Conservation (phyloP, 306 rosid genomes). For the Dryas alaskensis region DNA sequence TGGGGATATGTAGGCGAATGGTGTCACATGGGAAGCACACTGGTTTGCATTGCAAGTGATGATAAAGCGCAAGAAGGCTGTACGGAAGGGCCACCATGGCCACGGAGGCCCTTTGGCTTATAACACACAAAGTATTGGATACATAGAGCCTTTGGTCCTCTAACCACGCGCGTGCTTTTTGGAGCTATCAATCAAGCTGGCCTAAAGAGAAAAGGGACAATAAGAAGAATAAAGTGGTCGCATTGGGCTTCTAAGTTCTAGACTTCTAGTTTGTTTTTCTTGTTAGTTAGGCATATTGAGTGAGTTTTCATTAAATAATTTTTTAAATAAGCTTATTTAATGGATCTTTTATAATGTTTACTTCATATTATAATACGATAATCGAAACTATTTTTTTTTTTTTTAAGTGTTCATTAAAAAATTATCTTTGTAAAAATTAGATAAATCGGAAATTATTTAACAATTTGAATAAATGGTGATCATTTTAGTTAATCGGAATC, state of each 20-base stretch:
- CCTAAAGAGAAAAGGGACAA: neutral
- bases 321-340: too few species aligned
- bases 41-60: neutral
- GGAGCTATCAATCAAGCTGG: neutral
- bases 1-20: neutral
- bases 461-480: too few species aligned
- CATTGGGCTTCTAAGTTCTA: neutral
- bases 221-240: neutral
- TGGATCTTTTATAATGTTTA: too few species aligned
- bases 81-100: constrained; percentile 19
- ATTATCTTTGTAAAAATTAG: too few species aligned
- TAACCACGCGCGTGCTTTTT: neutral
- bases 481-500: too few species aligned
- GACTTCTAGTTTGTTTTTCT: neutral
- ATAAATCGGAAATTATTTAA: too few species aligned
- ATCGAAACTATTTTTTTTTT: too few species aligned
- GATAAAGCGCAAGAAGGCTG: neutral
- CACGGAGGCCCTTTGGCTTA: neutral
- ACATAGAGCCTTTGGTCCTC: neutral
- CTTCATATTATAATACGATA: too few species aligned
- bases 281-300: neutral
- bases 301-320: too few species aligned
- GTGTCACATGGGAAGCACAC: constrained; percentile 26
- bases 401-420: too few species aligned
- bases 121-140: neutral